Base-by-base conservation (phyloP, 2,329 filamentous ascomycete genomes). In the Calonectria hongkongensis region DNA sequence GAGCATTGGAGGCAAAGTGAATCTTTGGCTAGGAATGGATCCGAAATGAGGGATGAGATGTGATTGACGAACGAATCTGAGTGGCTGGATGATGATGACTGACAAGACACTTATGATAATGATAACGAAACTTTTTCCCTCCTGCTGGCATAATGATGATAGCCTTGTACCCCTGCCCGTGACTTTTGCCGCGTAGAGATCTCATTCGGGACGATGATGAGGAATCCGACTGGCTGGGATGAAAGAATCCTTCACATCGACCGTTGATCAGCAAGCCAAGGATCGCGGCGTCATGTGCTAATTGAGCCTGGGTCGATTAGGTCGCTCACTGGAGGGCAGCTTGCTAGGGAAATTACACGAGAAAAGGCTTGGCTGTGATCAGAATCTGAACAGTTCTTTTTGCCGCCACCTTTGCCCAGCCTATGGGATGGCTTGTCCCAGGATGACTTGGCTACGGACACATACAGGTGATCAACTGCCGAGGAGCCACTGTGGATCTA, bases 71-170 rank as follows among this genome's bases (percentile, higher is more conserved):
- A 66, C 27, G 71, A 47, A 69, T 74, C 63, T 48, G 30, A 50
- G 68, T 66, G 75, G 63, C 66, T 68, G 71, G 72, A 73, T 73
- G 69, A 75, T 75, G 69, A 77, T 74, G 70, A 79, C 33, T 76
- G 78, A 79, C 67, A 75, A 78, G 77, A 73, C 62, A 74, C 70
- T 78, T 69, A 79, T 76, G 36, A 79, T 76, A 79, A 79, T 77
- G 78, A 79, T 79, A 70, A 79, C 64, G 75, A 79, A 58, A 62
- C 67, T 72, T 72, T 74, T 74, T 30, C 50, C 41, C 76, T 69
- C 66, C 30, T 43, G 50, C 58, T 70, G 48, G 54, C 70, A 68
- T 36, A 66, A 36, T 28, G 54, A 43, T 10, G 21, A 21, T 67
- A 16, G 39, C 27, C 21, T 25, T 28, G 18, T 28, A 27, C 36